Evolutionary conservation across 768 basidiomycete genomes (phyloP).

Genomic region (Hemileccinum rubropunctum): DNA sequence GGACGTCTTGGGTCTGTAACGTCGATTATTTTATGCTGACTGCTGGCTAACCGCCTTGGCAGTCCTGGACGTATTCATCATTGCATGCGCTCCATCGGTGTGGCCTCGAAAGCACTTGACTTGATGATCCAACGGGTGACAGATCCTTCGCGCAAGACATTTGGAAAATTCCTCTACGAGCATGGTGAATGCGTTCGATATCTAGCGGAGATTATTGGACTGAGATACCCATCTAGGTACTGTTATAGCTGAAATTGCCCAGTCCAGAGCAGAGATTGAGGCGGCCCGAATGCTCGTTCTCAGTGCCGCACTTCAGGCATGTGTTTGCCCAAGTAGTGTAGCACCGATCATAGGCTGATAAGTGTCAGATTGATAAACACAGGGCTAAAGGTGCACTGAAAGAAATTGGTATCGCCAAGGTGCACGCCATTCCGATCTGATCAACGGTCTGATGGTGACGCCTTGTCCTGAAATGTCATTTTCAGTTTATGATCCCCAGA

Average conservation of each 20-base stretch:
- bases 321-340: conserved; percentile 3
- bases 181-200: conserved; percentile 58
- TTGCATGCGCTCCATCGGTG: conserved; percentile 96
- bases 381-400: conserved; percentile 94
- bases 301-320: conserved; percentile 83
- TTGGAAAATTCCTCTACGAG: conserved; percentile 87
- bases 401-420: conserved; percentile 98
- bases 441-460: neutral
- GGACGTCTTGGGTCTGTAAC: conserved; percentile 80
- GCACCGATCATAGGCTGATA: conserved; percentile 1
- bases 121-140: conserved; percentile 88
- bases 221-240: conserved; percentile 52
- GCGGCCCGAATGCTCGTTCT: conserved; percentile 82
- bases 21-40: neutral
- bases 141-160: conserved; percentile 89
- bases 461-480: neutral
- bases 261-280: conserved; percentile 92
- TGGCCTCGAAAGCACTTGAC: conserved; percentile 81
- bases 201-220: neutral
- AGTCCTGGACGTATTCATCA: conserved; percentile 96
- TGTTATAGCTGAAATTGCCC: conserved; percentile 87
- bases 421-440: conserved; percentile 27
- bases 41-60: conserved; percentile 1
- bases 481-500: conserved; percentile 89
- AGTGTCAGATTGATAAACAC: conserved; percentile 77